Evolutionary conservation across 1,284 basidiomycete species (phyloP).

Genomic region (Bondarzewia mesenterica): DNA sequence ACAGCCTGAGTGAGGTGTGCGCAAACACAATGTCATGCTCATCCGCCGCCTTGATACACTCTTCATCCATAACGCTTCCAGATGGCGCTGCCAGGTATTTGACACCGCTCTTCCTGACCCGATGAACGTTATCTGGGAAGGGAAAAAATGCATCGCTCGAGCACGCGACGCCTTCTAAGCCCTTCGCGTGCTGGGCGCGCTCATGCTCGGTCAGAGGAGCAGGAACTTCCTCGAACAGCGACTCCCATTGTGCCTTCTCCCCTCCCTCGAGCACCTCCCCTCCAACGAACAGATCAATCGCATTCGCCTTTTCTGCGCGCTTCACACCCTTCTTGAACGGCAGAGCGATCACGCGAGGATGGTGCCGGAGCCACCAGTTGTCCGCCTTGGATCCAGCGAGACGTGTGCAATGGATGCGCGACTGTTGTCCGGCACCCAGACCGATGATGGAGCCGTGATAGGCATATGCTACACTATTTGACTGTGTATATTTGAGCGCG

Average conservation of each 20-base stretch:
- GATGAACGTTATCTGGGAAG: slow-evolving; percentile 97
- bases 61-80: slow-evolving; percentile 95
- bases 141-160: slow-evolving; percentile 99
- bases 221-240: slow-evolving; percentile 75
- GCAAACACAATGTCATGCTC: slow-evolving; percentile 86
- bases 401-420: slow-evolving; percentile 98
- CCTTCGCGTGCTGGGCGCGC: slow-evolving; percentile 61
- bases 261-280: slow-evolving; percentile 83
- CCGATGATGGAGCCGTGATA: slow-evolving; percentile 91
- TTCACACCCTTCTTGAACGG: slow-evolving; percentile 98
- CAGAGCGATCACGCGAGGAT: slow-evolving; percentile 83
- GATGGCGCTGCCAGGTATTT: slow-evolving; percentile 91
- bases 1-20: slow-evolving; percentile 75
- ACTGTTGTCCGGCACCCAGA: slow-evolving; percentile 96
- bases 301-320: slow-evolving; percentile 97
- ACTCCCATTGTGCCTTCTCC: slow-evolving; percentile 91
- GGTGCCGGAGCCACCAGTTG: slow-evolving; percentile 98
- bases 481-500: slow-evolving; percentile 98
- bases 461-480: slow-evolving; percentile 97
- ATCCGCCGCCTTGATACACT: slow-evolving; percentile 91
- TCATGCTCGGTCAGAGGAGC: slow-evolving; percentile 65
- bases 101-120: slow-evolving; percentile 87
- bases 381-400: slow-evolving; percentile 98
- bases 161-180: slow-evolving; percentile 82
- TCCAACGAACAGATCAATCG: slow-evolving; percentile 94